Evolutionary conservation across 192 early-diverging fungal species (phyloP).

Genomic region (Backusella australiensis): DNA sequence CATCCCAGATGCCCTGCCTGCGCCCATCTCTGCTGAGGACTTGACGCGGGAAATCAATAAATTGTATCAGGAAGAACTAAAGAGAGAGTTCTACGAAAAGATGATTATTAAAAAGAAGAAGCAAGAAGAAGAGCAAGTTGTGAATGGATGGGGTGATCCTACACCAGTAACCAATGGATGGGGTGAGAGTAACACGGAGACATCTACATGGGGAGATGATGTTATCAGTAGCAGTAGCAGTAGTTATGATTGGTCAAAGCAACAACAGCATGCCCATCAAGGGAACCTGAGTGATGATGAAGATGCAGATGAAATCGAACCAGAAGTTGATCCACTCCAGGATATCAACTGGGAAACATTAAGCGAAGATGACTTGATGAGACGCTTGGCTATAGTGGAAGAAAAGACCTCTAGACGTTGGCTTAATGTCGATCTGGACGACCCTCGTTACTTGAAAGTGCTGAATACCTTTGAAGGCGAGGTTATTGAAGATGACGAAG

Average conservation of each 20-base stretch:
- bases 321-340: constrained; percentile 1
- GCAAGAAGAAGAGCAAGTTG: not conserved
- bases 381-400: constrained; percentile 12
- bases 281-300: not conserved
- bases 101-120: not conserved
- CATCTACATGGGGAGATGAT: not conserved
- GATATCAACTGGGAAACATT: constrained; percentile 19
- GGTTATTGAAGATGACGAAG: constrained; percentile 6
- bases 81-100: constrained; percentile 8
- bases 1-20: constrained; percentile 2
- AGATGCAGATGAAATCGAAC: constrained; percentile 7
- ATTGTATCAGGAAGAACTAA: constrained; percentile 18
- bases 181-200: not conserved
- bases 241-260: not conserved
- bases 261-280: not conserved
- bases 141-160: constrained; percentile 20
- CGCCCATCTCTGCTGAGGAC: not conserved
- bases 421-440: constrained; percentile 23
- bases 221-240: not conserved
- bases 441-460: constrained; percentile 24
- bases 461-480: constrained; percentile 14
- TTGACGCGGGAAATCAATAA: constrained; percentile 24
- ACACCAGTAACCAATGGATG: not conserved
- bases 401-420: constrained; percentile 15
- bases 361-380: constrained; percentile 14